Evolutionary conservation across 2,329 filamentous ascomycete species (phyloP).

Genomic region (Cytospora mali): DNA sequence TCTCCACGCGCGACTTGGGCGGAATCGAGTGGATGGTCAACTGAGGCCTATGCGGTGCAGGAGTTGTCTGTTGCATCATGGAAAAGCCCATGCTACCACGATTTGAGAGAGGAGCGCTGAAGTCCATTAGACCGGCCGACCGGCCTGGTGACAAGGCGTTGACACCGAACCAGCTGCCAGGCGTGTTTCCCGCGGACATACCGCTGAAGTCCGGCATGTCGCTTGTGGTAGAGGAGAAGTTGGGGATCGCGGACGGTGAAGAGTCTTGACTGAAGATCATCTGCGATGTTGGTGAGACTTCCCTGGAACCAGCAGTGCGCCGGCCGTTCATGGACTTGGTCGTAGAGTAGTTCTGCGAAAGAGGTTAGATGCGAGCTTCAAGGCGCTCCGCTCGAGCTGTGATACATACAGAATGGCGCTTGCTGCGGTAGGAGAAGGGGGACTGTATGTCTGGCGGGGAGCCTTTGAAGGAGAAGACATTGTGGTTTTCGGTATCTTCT

Average conservation of each 20-base stretch:
- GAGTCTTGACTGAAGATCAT: slow-evolving; percentile 55
- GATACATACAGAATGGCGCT: slow-evolving; percentile 46
- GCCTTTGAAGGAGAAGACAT: slow-evolving; percentile 18
- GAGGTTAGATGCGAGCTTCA: slow-evolving; percentile 32
- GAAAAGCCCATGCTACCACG: slow-evolving; percentile 20
- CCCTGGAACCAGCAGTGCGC: slow-evolving; percentile 51
- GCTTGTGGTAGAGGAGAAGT: slow-evolving; percentile 49
- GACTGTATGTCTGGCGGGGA: slow-evolving; percentile 25
- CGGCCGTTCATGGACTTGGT: slow-evolving; percentile 54
- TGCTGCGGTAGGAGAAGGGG: slow-evolving; percentile 38
- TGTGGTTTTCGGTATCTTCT: slow-evolving; percentile 13
- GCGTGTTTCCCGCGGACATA: slow-evolving; percentile 9
- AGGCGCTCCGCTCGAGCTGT: neutral
- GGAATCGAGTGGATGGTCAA: slow-evolving; percentile 59
- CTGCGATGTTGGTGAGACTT: slow-evolving; percentile 57
- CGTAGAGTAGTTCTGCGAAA: slow-evolving; percentile 52
- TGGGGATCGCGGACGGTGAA: slow-evolving; percentile 52
- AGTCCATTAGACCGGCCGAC: slow-evolving; percentile 34
- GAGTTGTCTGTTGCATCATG: slow-evolving; percentile 15
- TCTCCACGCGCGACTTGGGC: slow-evolving; percentile 90
- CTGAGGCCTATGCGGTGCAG: slow-evolving; percentile 30
- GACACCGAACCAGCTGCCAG: slow-evolving; percentile 24
- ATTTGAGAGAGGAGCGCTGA: slow-evolving; percentile 1
- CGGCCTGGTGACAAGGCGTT: slow-evolving; percentile 36
- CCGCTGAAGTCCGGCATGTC: slow-evolving; percentile 42